These are phyloP conservation scores for Termitomyces sp. DNA, from an alignment of 768 basidiomycete genomes.

Conservation along the genomic window DNA sequence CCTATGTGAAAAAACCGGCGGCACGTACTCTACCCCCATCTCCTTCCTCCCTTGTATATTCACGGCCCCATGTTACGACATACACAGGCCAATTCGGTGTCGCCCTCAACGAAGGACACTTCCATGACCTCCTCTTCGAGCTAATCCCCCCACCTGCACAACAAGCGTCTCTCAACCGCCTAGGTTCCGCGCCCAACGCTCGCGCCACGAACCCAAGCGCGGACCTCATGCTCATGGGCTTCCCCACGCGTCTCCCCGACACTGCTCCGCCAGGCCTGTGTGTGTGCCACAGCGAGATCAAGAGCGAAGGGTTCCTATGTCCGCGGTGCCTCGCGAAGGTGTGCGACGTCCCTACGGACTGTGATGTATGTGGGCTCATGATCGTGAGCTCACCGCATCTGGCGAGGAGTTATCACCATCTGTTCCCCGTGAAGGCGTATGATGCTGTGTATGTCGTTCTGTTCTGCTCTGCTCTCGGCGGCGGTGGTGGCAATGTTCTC, in stretches of 20 bases:
- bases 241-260: conserved; percentile 87
- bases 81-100: conserved; percentile 81
- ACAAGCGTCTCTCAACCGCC: conserved; percentile 41
- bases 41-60: background rate
- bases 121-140: conserved; percentile 93
- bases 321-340: conserved; percentile 90
- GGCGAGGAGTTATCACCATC: conserved; percentile 90
- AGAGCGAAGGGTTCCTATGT: conserved; percentile 91
- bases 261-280: conserved; percentile 81
- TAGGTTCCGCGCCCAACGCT: conserved; percentile 36
- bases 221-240: conserved; percentile 99
- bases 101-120: conserved; percentile 97
- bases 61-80: conserved; percentile 1
- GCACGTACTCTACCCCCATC: conserved; percentile 35
- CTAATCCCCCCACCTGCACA: conserved; percentile 93
- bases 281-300: conserved; percentile 89
- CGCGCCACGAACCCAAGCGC: conserved; percentile 53
- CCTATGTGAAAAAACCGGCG: conserved; percentile 87
- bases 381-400: conserved; percentile 97
- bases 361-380: conserved; percentile 95
- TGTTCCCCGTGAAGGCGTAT: conserved; percentile 92
- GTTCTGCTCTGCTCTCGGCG: background rate
- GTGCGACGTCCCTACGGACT: conserved; percentile 98
- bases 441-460: conserved; percentile 61
- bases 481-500: conserved; percentile 1